A percentile compares a stretch with the other conserved stretches of the same genome.
Evolutionary conservation across 352 stramenopile genomes (phyloP).

Genomic region (Thraustochytrium sp.): DNA sequence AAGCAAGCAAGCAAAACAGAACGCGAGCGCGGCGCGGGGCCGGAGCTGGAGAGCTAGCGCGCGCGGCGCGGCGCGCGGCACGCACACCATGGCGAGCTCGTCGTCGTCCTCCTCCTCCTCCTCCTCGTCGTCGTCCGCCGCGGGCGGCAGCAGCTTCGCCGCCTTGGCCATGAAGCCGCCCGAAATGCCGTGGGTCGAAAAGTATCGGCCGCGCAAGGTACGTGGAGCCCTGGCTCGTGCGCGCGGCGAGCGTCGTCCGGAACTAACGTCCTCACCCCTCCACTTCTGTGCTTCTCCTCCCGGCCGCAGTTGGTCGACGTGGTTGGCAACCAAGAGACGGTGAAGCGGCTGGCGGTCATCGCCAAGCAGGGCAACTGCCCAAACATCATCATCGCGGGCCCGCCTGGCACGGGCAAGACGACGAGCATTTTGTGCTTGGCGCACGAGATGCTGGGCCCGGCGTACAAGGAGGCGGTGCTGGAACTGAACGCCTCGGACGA

Average conservation of each 20-base stretch:
- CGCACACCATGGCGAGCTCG: too few species aligned
- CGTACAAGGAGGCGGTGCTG: conserved; percentile 76
- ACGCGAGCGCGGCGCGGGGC: too few species aligned
- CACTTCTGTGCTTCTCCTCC: not conserved
- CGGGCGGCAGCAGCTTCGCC: not conserved
- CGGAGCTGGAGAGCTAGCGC: too few species aligned
- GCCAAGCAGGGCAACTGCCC: conserved; percentile 93
- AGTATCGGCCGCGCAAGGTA: conserved; percentile 85
- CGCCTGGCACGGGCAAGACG: conserved; percentile 85
- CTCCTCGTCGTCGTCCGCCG: not conserved
- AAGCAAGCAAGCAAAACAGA: too few species aligned
- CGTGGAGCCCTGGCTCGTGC: not conserved
- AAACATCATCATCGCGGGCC: conserved; percentile 94
- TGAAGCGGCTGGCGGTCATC: conserved; percentile 88
- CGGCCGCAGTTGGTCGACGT: conserved; percentile 72
- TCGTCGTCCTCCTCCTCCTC: not conserved
- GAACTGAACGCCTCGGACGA: conserved; percentile 98
- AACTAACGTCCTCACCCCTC: not conserved
- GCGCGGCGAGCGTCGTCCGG: not conserved
- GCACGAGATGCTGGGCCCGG: conserved; percentile 70
- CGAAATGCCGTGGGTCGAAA: conserved; percentile 91
- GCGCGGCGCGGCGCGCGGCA: too few species aligned
- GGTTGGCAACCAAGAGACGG: conserved; percentile 95
- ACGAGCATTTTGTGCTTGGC: conserved; percentile 83
- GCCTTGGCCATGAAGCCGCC: not conserved